Evolutionary conservation across 257 asterid genomes (phyloP), one percentile per base, ranked within the genome.

Genomic region (Solanum pimpinellifolium): DNA sequence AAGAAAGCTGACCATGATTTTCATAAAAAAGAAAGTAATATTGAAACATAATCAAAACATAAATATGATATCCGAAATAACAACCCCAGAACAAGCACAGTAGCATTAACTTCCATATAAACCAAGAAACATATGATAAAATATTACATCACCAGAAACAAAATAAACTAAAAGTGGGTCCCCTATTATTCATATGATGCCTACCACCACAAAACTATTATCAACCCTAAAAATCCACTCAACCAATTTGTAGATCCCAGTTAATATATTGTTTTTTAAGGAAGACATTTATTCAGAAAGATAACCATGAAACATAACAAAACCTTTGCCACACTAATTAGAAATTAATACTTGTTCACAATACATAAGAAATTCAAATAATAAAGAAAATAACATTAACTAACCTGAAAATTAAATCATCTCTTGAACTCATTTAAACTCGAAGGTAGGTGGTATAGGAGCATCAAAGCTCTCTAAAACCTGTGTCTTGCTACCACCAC

Each of bases 391-490:
- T 49, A 52, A 29, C 23, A 74, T 18, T 29, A 29, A 81, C 44
- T 52, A 81, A 49, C 69, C 85, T 81, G 69, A 66, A 42, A 68
- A 52, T 56, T 16, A 74, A 74, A 21, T 60, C 42, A 39, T 75
- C 83, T 69, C 78, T 15, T 20, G 60, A 86, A 35, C 86, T 92
- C 92, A 95, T 89, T 97, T 96, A 90, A 91, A 97, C 91, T 97
- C 99, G 37, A 96, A 97, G 2, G 98, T 91, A 25, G 99, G 99
- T 20, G 99, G 98, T 86, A 33, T 87, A 14, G 99, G 99, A 77
- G 99, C 92, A 89, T 97, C 98, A 88, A 93, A 95, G 93, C 98
- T 96, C 94, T 97, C 99, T 93, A 97, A 89, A 87, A 97, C 96
- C 92, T 93, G 90, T 20, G 99, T 91, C 93, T 94, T 95, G 91